Evolutionary conservation across 768 basidiomycete genomes (phyloP), one percentile per base, ranked within the genome.

Genomic region (Hirschioporus abietinus): DNA sequence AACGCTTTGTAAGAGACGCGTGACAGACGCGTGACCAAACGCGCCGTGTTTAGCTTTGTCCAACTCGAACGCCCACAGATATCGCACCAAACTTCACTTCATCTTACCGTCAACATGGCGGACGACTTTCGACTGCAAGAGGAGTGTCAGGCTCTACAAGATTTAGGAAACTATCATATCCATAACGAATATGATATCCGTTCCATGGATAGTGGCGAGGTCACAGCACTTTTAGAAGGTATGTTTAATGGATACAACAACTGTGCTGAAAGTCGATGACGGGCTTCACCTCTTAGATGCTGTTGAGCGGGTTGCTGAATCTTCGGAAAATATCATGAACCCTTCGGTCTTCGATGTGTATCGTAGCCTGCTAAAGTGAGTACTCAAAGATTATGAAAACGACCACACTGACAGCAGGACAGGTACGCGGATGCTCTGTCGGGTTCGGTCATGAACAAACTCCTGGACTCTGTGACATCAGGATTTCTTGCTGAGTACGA

Each of bases 401-500:
- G 62, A 26, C 60, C 25, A 12, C 57, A 20, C 26, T 20, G 69
- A 69, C 35, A 60, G 64, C 20, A 66, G 71, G 52, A 23, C 65
- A 77, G 76, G 64, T 79, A 88, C 69, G 82, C 89, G 0, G 83
- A 86, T 59, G 75, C 79, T 2, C 84, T 95, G 7, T 83, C 86
- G 4, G 87, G 86, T 25, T 71, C 82, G 0, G 79, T 88, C 62
- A 90, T 96, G 85, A 88, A 79, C 79, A 96, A 97, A 75, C 80
- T 96, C 0, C 83, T 98, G 60, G 96, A 99, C 77, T 90, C 92
- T 2, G 83, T 97, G 66, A 79, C 86, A 0, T 96, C 94, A 0
- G 91, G 88, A 0, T 84, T 95, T 65, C 82, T 82, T 60, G 76
- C 86, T 1, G 88, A 94, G 75, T 79, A 94, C 59, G 94, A 96